A percentile compares a stretch with the other conserved stretches of the same genome.
Conservation (phyloP, 352 stramenopile genomes). For the Globisporangium solare region DNA sequence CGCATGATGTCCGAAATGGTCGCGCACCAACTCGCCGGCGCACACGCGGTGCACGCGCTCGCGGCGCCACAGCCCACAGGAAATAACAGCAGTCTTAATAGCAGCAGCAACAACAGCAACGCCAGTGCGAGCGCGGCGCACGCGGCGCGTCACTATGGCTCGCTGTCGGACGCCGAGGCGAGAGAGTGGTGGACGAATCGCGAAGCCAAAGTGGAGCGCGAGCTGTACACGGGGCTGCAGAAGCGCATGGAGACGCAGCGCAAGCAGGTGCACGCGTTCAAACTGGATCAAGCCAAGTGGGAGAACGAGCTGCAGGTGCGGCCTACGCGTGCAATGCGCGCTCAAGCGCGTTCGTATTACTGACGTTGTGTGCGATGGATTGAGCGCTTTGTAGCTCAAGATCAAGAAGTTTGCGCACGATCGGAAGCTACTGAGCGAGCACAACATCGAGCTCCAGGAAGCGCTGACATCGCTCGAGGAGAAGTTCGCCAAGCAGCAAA, state of each 20-base stretch:
- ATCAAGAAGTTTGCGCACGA: slow-evolving; percentile 67
- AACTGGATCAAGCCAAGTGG: slow-evolving; percentile 80
- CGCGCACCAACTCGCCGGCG: slow-evolving; percentile 6
- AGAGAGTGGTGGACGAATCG: slow-evolving; percentile 57
- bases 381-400: slow-evolving; percentile 1
- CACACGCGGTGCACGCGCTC: background rate
- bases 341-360: slow-evolving; percentile 1
- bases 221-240: slow-evolving; percentile 44
- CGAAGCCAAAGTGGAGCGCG: slow-evolving; percentile 46
- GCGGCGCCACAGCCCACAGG: slow-evolving; percentile 4
- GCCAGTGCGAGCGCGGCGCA: background rate
- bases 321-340: background rate
- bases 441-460: slow-evolving; percentile 77
- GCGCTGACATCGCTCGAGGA: slow-evolving; percentile 45
- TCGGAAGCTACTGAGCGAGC: slow-evolving; percentile 71
- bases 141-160: background rate
- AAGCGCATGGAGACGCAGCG: slow-evolving; percentile 70
- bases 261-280: slow-evolving; percentile 70
- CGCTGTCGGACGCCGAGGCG: slow-evolving; percentile 26
- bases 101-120: background rate
- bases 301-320: slow-evolving; percentile 66
- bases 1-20: slow-evolving; percentile 12
- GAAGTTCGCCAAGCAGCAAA: slow-evolving; percentile 35
- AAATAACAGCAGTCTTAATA: background rate
- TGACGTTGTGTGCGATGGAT: background rate